Percentiles rank a stretch among this genome's conserved stretches.
Conservation (phyloP, 805 yeast genomes). For the Candida quercuum region DNA sequence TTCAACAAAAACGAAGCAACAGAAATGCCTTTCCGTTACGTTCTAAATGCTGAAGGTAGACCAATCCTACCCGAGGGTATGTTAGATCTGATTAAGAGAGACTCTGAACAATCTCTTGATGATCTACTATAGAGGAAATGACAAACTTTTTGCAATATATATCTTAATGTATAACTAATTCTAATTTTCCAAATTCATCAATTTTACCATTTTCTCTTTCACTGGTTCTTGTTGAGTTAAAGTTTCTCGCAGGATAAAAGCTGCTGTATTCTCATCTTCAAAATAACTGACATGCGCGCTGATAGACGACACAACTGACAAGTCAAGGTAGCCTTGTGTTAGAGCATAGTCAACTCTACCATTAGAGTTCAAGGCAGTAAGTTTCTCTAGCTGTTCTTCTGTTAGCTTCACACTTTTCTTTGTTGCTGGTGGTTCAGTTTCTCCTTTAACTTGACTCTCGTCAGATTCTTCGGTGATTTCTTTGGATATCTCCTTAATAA, state of each 20-base stretch:
- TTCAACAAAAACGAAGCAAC: slow-evolving; percentile 87
- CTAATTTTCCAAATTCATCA: not conserved
- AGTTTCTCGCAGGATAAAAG: slow-evolving; percentile 65
- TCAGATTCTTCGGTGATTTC: too few species aligned
- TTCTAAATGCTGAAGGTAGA: slow-evolving; percentile 51
- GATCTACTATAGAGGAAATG: slow-evolving; percentile 46
- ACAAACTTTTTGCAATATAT: not conserved
- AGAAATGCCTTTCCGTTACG: slow-evolving; percentile 96
- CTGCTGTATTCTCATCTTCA: slow-evolving; percentile 81
- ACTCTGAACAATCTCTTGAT: slow-evolving; percentile 77
- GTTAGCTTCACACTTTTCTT: slow-evolving; percentile 11
- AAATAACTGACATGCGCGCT: slow-evolving; percentile 88
- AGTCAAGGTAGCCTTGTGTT: slow-evolving; percentile 73
- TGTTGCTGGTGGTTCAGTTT: not conserved
- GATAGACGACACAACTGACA: slow-evolving; percentile 73
- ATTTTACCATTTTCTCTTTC: slow-evolving; percentile 25
- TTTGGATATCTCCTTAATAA: not conserved
- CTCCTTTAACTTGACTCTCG: not conserved
- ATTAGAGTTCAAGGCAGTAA: slow-evolving; percentile 52
- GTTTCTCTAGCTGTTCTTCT: slow-evolving; percentile 27
- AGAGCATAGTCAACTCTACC: slow-evolving; percentile 82
- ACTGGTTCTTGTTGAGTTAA: slow-evolving; percentile 21
- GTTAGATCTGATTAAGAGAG: slow-evolving; percentile 79
- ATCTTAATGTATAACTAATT: not conserved
- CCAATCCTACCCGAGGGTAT: slow-evolving; percentile 93